A percentile compares a stretch with the other conserved stretches of the same genome.
phyloP scores from a whole-genome alignment of 2,329 filamentous ascomycete genomes.

The Fulvia fulva region DNA sequence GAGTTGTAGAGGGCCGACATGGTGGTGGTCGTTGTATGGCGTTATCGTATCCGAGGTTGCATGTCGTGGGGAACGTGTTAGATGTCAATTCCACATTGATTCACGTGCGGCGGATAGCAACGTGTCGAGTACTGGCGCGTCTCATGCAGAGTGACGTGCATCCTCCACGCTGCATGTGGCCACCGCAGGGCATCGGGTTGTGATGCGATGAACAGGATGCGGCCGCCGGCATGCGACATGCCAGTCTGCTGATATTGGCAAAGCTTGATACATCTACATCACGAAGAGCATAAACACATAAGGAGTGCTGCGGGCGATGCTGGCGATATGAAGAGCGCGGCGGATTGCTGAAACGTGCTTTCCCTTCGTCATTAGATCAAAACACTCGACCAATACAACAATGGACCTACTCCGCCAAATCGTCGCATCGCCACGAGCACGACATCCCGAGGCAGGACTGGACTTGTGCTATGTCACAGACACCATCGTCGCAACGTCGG shows the following conservation, averaged over 20 bases:
- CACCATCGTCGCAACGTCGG: slow-evolving; percentile 73
- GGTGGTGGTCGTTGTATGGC: neutral
- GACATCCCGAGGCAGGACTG: slow-evolving; percentile 80
- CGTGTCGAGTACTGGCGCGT: neutral
- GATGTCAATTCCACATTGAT: neutral
- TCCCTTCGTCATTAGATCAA: neutral
- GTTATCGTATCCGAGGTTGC: neutral
- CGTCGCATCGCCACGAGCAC: slow-evolving; percentile 78
- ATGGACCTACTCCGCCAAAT: slow-evolving; percentile 71
- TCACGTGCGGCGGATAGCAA: neutral
- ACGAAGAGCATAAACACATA: neutral
- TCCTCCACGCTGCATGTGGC: too few species aligned
- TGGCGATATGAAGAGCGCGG: slow-evolving; percentile 1
- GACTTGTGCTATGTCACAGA: slow-evolving; percentile 96
- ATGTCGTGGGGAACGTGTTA: neutral
- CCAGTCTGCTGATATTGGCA: too few species aligned
- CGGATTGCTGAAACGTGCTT: slow-evolving; percentile 7
- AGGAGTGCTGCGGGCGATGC: neutral
- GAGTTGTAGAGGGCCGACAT: slow-evolving; percentile 69
- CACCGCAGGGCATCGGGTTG: too few species aligned
- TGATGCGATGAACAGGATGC: too few species aligned
- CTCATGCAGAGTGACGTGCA: neutral
- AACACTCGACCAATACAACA: neutral
- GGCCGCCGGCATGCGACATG: too few species aligned
- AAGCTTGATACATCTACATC: too few species aligned